These are phyloP conservation scores for Trifolium pratense DNA, from an alignment of 306 rosid genomes.

Conservation along the genomic window DNA sequence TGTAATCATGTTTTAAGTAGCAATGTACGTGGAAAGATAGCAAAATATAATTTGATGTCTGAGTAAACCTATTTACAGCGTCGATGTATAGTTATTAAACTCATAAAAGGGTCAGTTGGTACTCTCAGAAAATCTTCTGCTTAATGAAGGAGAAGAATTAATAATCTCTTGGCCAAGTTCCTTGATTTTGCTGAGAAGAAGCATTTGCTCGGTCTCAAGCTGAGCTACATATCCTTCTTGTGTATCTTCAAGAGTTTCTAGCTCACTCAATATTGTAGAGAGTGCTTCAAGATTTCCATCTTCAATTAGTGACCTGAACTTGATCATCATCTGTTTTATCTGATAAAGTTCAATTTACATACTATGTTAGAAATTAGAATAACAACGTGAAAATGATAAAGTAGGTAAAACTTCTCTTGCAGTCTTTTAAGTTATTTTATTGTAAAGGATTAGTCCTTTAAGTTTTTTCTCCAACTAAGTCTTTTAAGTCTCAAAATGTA, in stretches of 20 bases:
- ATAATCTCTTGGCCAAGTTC: slow-evolving; percentile 82
- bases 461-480: not conserved
- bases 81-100: not conserved
- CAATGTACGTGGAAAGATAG: not conserved
- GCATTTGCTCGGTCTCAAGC: slow-evolving; percentile 84
- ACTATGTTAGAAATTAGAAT: slow-evolving; percentile 25
- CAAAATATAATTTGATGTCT: not conserved
- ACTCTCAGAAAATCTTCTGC: slow-evolving; percentile 50
- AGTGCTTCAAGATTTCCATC: slow-evolving; percentile 77
- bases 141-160: slow-evolving; percentile 59
- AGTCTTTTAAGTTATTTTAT: not conserved
- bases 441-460: not conserved
- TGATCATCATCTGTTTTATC: slow-evolving; percentile 78
- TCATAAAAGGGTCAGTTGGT: slow-evolving; percentile 38
- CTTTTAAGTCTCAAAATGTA: not conserved
- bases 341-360: slow-evolving; percentile 44
- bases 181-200: slow-evolving; percentile 80
- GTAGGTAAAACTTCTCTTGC: not conserved
- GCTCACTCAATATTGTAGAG: slow-evolving; percentile 61
- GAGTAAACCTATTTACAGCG: not conserved
- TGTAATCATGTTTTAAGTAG: not conserved
- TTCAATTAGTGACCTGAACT: slow-evolving; percentile 61
- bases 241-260: slow-evolving; percentile 72
- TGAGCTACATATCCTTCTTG: slow-evolving; percentile 78
- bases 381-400: slow-evolving; percentile 18